Evolutionary conservation across 2,329 filamentous ascomycete species (phyloP), one percentile per base, ranked within the genome.

Genomic region (Fusarium temperatum): DNA sequence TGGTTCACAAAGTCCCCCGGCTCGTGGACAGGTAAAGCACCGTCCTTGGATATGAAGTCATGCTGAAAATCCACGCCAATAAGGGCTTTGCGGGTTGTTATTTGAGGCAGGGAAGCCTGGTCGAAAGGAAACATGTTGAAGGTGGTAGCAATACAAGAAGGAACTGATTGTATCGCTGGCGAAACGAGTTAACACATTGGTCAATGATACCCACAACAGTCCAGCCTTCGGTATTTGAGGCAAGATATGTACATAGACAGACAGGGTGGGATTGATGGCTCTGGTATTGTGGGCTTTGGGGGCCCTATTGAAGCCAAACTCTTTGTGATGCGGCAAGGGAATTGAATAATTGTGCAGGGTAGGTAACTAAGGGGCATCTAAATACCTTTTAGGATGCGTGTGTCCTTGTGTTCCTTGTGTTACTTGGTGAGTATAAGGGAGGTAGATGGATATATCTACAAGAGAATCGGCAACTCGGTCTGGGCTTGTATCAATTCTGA

Each of bases 1-100:
- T 89, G 90, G 44, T 92, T 87, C 50, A 96, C 81, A 70, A 95
- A 94, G 15, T 89, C 89, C 8, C 88, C 82, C 7, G 91, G 90
- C 48, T 89, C 87, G 41, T 85, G 85, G 57, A 95, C 89, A 18
- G 90, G 88, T 26, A 98, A 83, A 32, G 90, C 89, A 62, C 93
- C 93, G 57, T 90, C 87, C 4, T 89, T 83, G 12, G 90, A 87
- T 66, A 97, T 84, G 78, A 98, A 98, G 81, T 98, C 96, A 77
- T 97, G 94, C 80, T 98, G 96, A 41, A 97, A 89, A 78, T 98
- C 96, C 73, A 98, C 87, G 24, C 97, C 85, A 26, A 98, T 85
- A 48, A 99, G 87, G 3, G 94, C 96, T 83, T 89, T 89, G 58
- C 90, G 87, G 14, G 89, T 89, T 36, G 83, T 84, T 59, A 92